Conservation (phyloP, 148 eudicot species). For the Diospyros kaki region DNA sequence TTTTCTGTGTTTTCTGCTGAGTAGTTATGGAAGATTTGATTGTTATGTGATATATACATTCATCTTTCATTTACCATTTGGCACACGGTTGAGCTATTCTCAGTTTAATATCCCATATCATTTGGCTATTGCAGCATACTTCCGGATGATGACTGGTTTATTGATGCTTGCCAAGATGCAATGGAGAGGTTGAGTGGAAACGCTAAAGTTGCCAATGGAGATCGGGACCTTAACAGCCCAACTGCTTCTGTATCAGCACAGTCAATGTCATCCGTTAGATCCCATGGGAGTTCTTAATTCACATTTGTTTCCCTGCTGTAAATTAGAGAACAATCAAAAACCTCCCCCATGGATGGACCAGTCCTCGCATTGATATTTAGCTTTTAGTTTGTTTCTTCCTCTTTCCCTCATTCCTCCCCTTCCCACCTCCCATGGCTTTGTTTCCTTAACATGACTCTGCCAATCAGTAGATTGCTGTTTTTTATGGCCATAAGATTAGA, state of each 20-base stretch:
- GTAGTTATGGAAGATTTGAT: background rate
- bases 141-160: constrained; percentile 85
- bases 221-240: constrained; percentile 75
- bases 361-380: constrained; percentile 20
- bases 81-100: background rate
- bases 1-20: background rate
- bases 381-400: background rate
- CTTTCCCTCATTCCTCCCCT: background rate
- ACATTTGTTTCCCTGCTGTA: constrained; percentile 31
- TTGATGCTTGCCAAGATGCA: constrained; percentile 71
- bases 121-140: constrained; percentile 39
- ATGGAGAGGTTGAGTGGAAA: constrained; percentile 68
- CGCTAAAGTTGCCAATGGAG: constrained; percentile 63
- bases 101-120: background rate
- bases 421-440: background rate
- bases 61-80: background rate
- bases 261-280: constrained; percentile 75
- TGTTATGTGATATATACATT: background rate
- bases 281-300: constrained; percentile 79
- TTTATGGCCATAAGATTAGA: constrained; percentile 15
- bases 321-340: constrained; percentile 18
- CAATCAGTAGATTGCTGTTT: constrained; percentile 12
- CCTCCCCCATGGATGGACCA: background rate
- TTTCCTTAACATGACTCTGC: background rate
- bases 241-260: constrained; percentile 97